Percentiles rank a stretch among this genome's conserved stretches.
These are phyloP conservation scores for Colletotrichum zoysiae DNA, from an alignment of 2,329 filamentous ascomycete genomes.

Conservation along the genomic window DNA sequence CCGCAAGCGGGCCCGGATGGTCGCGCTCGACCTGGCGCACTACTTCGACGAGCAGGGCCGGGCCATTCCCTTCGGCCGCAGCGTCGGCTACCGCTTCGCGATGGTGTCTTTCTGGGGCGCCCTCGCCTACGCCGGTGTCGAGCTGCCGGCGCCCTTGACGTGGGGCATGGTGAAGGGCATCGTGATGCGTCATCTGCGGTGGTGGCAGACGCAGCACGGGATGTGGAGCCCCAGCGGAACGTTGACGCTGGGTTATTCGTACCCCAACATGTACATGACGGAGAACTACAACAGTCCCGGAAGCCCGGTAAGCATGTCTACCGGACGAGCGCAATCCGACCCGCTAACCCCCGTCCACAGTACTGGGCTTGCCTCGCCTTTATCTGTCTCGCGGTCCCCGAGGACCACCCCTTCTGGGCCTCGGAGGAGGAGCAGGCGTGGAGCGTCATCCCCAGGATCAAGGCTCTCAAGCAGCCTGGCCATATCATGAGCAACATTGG, in stretches of 20 bases:
- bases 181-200: conserved; percentile 78
- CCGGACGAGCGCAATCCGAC: background rate
- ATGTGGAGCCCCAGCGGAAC: conserved; percentile 83
- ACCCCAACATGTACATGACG: conserved; percentile 84
- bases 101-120: conserved; percentile 89
- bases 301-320: conserved; percentile 61
- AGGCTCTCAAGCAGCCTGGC: conserved; percentile 74
- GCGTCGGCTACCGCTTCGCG: conserved; percentile 84
- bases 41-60: conserved; percentile 81
- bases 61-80: conserved; percentile 82
- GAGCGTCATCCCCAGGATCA: conserved; percentile 67
- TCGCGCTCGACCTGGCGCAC: conserved; percentile 78
- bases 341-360: conserved; percentile 51
- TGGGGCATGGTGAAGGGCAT: conserved; percentile 86
- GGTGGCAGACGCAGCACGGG: conserved; percentile 82
- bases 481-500: conserved; percentile 79
- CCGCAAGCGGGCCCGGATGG: conserved; percentile 73
- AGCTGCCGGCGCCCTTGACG: conserved; percentile 77
- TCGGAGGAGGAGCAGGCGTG: conserved; percentile 73
- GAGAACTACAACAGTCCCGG: conserved; percentile 88
- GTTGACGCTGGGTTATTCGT: conserved; percentile 81
- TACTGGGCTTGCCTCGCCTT: conserved; percentile 88
- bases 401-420: conserved; percentile 81
- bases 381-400: conserved; percentile 77
- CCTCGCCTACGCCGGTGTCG: conserved; percentile 80